Evolutionary conservation across 352 stramenopile genomes (phyloP).

Genomic region (Halophytophthora polymorphica): DNA sequence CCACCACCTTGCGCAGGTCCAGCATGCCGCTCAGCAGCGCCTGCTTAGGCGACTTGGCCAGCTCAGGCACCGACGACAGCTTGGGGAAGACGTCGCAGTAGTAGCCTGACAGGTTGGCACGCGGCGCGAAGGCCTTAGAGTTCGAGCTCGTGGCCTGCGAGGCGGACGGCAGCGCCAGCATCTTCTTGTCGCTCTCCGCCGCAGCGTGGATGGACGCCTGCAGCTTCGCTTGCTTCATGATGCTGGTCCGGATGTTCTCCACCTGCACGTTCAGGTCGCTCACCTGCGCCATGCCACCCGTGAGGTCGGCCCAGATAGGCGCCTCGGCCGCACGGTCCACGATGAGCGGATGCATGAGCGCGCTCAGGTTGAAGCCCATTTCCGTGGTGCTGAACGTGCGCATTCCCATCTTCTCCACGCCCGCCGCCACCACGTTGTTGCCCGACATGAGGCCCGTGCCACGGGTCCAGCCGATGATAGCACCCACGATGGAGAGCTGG

Average conservation of each 20-base stretch:
- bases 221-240: conserved; percentile 57
- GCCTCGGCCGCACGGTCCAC: conserved; percentile 67
- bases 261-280: conserved; percentile 71
- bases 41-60: conserved; percentile 40
- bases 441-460: conserved; percentile 84
- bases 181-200: conserved; percentile 40
- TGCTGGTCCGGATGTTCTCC: conserved; percentile 46
- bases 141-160: conserved; percentile 10
- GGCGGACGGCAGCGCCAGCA: conserved; percentile 17
- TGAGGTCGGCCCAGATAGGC: conserved; percentile 78
- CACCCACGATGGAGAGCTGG: conserved; percentile 80
- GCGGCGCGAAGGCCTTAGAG: conserved; percentile 35
- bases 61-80: conserved; percentile 31
- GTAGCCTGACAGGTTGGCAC: conserved; percentile 73
- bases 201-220: conserved; percentile 42
- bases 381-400: conserved; percentile 85
- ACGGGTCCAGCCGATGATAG: conserved; percentile 87
- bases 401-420: conserved; percentile 77
- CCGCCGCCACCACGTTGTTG: conserved; percentile 85
- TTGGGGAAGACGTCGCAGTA: conserved; percentile 68
- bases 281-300: conserved; percentile 73
- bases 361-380: conserved; percentile 89
- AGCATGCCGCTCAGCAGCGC: conserved; percentile 65
- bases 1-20: conserved; percentile 79
- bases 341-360: conserved; percentile 76